Evolutionary conservation across 2,329 filamentous ascomycete species (phyloP), one percentile per base, ranked within the genome.

Genomic region (Colletotrichum musae): DNA sequence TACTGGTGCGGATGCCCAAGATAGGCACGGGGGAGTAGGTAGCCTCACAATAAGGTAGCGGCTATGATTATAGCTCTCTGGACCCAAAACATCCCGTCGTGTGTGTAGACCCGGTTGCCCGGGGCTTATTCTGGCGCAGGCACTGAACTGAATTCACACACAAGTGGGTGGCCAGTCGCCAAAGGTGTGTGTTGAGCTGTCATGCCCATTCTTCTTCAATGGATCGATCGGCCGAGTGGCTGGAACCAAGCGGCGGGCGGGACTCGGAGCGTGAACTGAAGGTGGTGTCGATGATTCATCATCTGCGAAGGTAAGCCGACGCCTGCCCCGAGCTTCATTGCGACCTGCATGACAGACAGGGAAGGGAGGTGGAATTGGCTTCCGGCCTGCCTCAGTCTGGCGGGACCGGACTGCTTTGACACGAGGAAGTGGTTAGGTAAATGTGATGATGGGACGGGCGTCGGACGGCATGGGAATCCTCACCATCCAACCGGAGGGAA

Each of bases 231-330:
- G 60, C 65, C 54, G 41, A 64, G 53, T 54, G 47, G 60, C 39
- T 50, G 53, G 12, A 10, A 21, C 32, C 52, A 43, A 43, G 47
- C 47, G 36, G 18, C 21, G 43, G 6, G 16, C 56, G 39, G 51
- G 15, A 16, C 28, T 45, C 48, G 41, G n/a, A 15, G 26, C 12
- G n/a, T 24, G 51, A 10, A 15, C 48, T 12, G 45, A 13, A 54
- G n/a, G 43, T 36, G 36, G 62, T 51, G 36, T 66, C 67, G 67
- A 69, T 69, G 67, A 69, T 67, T 69, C 67, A 69, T 69, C 62
- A 69, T 61, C 15, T 51, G 13, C 12, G 16, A 16, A 41, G 45
- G 24, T 39, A 50, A 21, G 62, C 62, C 51, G 56, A 43, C 50
- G 5, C 3, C 28, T 45, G 67, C 21, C 26, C 54, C 62, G 43